Base-by-base conservation (phyloP, 768 basidiomycete species). In the Lactarius tabidus region DNA sequence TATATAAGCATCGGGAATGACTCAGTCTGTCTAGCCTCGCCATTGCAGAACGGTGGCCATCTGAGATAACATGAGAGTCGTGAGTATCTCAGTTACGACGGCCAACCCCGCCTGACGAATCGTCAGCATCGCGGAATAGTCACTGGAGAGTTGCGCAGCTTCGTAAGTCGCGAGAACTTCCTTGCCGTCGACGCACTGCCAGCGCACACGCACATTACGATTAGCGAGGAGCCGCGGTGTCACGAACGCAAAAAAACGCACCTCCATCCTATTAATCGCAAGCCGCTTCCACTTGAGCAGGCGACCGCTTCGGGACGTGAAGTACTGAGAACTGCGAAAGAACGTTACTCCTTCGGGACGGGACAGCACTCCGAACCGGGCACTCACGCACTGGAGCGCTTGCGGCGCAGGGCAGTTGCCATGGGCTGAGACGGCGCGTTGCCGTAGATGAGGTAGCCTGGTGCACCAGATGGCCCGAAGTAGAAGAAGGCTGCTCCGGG, bases 401-500 rank as follows among this genome's bases (percentile, higher is more conserved):
- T 87, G 67, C 84, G 85, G 23, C 81, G 79, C 48, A 85, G 73
- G 38, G 83, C 78, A 67, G 84, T 78, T 2, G 75, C 73, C 90
- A 93, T 91, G 7, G 81, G 57, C 45, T 80, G 72, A 33, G 80
- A 80, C 26, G 78, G 77, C 66, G 83, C 84, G 63, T 86, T 88
- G 4, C 90, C 90, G 63, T 90, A 91, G 51, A 83, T 80, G 59
- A 91, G 75, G 69, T 85, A 85, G 3, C 90, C 90, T 5, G 83
- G 81, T 3, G 79, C 70, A 60, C 79, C 81, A 48, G 78, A 78
- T 6, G 90, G 89, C 1, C 90, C 90, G 64, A 92, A 85, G 71
- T 90, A 91, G 66, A 91, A 82, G 72, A 81, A 90, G 6, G 90
- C 85, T 45, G 83, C 87, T 65, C 81, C 83, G n/a, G 90, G 90